Evolutionary conservation across 345 rosid species (phyloP), one percentile per base, ranked within the genome.

Genomic region (Erucastrum elatum): DNA sequence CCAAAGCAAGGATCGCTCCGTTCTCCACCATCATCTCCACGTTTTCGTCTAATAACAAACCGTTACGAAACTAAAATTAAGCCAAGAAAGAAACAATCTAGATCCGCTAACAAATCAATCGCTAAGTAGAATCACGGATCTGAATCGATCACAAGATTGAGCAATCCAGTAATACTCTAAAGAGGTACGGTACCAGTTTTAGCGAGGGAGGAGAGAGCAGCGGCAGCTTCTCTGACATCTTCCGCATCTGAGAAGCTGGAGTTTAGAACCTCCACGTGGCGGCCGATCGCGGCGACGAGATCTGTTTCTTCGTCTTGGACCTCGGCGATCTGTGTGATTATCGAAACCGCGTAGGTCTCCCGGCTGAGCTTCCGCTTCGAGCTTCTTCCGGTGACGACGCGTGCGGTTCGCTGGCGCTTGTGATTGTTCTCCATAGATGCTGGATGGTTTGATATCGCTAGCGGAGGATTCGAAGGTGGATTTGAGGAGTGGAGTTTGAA

Each of bases 1-100:
- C 85, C 79, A 92, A 80, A 9, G 83, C 84, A 82, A 89, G 90
- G 16, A 92, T 85, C 4, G 87, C 93, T 9, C 90, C 94, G 46
- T 84, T 87, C 6, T 84, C 88, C 73, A 90, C 90, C 8, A 92
- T 86, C 72, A 74, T 60, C 53, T 87, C 80, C 71, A 88, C 88
- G 13, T 76, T 35, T 39, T 87, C 90, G 74, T 87, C 97, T 92
- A 77, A 21, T 30, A 61, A 5, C 26, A 29, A 72, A 61, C 56
- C 78, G 5, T 25, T 58, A 7, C n/a, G 61, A 63, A n/a, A 26
- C 35, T 21, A n/a, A 63, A 11, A 39, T n/a, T n/a, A n/a, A n/a
- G n/a, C n/a, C n/a, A n/a, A n/a, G n/a, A n/a, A n/a, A n/a, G n/a
- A n/a, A n/a, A n/a, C n/a, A n/a, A n/a, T n/a, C n/a, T n/a, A n/a